phyloP scores from a whole-genome alignment of 176 grass and related monocot genomes.

The Aegilops umbellulata region DNA sequence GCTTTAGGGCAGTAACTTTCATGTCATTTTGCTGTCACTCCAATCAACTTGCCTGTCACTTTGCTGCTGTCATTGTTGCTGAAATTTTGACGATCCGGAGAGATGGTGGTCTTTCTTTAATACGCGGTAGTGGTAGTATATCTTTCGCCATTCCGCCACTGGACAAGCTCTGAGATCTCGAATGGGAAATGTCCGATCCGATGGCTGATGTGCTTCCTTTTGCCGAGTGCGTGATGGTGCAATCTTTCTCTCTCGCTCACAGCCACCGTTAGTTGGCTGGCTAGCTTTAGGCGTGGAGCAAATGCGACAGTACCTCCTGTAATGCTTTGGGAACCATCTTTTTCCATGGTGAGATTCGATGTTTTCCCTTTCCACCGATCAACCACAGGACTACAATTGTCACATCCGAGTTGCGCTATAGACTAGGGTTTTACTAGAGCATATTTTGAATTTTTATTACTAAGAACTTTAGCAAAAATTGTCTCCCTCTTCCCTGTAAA shows the following conservation, averaged over 20 bases:
- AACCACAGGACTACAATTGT: background rate
- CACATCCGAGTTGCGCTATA: background rate
- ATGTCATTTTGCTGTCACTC: background rate
- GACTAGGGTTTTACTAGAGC: too few relatives aligned
- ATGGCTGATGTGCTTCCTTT: background rate
- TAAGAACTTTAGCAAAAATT: too few relatives aligned
- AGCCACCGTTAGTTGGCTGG: background rate
- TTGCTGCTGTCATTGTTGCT: background rate
- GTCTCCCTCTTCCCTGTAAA: too few relatives aligned
- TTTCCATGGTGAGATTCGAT: background rate
- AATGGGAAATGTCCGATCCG: background rate
- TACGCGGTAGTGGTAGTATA: background rate
- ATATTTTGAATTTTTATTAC: too few relatives aligned
- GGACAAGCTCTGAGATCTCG: background rate
- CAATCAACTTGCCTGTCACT: background rate
- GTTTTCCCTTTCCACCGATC: background rate
- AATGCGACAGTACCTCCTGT: background rate
- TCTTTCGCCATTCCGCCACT: conserved; percentile 3
- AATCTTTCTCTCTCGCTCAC: background rate
- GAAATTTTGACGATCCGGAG: background rate
- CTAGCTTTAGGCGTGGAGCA: background rate
- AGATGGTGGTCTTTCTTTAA: conserved; percentile 15
- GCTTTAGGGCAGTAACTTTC: background rate
- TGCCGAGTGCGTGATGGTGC: background rate
- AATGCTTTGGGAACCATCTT: background rate